Conservation (phyloP, 1,139 yeast species). For the Ashbya aceris region DNA sequence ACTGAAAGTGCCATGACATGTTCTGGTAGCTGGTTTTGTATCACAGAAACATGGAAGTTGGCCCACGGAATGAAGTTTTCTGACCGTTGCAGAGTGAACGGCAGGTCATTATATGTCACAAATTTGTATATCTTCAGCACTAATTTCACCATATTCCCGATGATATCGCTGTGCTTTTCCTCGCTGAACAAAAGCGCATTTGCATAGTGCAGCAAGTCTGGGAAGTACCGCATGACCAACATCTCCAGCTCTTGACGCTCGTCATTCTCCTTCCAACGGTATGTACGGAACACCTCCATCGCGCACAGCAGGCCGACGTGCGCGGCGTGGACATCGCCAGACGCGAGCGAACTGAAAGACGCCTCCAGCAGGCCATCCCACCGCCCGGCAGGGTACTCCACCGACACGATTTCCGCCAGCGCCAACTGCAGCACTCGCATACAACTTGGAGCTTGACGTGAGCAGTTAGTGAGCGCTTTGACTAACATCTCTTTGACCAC, state of each 20-base stretch:
- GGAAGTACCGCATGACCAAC: slow-evolving; percentile 56
- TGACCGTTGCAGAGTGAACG: slow-evolving; percentile 52
- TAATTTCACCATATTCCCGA: slow-evolving; percentile 72
- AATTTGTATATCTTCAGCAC: slow-evolving; percentile 75
- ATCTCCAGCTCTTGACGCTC: slow-evolving; percentile 51
- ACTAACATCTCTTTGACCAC: slow-evolving; percentile 51
- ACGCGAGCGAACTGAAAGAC: slow-evolving; percentile 49
- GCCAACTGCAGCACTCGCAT: slow-evolving; percentile 47
- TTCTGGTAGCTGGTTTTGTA: slow-evolving; percentile 51
- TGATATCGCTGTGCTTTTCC: slow-evolving; percentile 30
- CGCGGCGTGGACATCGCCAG: slow-evolving; percentile 46
- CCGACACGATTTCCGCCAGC: slow-evolving; percentile 51
- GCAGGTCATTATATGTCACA: slow-evolving; percentile 72
- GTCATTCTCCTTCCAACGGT: slow-evolving; percentile 64
- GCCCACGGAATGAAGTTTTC: slow-evolving; percentile 65
- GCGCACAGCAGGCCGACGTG: slow-evolving; percentile 73
- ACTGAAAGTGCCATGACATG: slow-evolving; percentile 37
- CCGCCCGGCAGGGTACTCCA: slow-evolving; percentile 51
- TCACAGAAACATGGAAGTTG: slow-evolving; percentile 60
- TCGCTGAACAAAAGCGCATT: slow-evolving; percentile 36
- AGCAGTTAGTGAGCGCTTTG: slow-evolving; percentile 33
- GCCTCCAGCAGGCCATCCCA: slow-evolving; percentile 64
- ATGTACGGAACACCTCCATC: slow-evolving; percentile 64
- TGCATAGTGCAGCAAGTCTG: slow-evolving; percentile 60
- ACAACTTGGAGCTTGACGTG: slow-evolving; percentile 30